Percentiles rank a stretch among this genome's conserved stretches.
These are phyloP conservation scores for Pichia sp. DNA, from an alignment of 1,139 yeast genomes.

Conservation along the genomic window DNA sequence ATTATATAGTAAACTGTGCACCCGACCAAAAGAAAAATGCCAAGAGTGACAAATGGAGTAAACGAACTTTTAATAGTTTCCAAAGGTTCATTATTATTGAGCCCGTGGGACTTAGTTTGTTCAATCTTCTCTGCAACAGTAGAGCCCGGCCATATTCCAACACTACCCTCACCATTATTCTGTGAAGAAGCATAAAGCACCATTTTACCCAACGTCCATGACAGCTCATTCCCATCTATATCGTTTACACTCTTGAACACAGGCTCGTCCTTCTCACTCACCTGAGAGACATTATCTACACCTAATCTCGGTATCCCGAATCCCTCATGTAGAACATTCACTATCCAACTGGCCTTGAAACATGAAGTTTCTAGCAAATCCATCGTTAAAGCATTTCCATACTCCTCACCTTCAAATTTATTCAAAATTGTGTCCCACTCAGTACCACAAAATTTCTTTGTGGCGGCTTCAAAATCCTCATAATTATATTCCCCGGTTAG, in stretches of 20 bases:
- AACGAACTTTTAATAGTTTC: background rate
- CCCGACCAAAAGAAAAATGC: background rate
- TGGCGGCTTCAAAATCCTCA: constrained; percentile 53
- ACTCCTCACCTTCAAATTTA: constrained; percentile 49
- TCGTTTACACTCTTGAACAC: constrained; percentile 58
- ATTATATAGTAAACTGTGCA: constrained; percentile 8
- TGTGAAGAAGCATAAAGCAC: constrained; percentile 46
- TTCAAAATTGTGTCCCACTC: constrained; percentile 53
- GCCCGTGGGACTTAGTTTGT: background rate
- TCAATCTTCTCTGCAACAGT: background rate
- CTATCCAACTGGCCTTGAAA: constrained; percentile 80
- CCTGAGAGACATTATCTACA: constrained; percentile 37
- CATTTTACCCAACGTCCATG: constrained; percentile 87
- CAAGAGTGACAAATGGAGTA: background rate
- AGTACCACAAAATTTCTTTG: constrained; percentile 60
- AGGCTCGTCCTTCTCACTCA: constrained; percentile 30
- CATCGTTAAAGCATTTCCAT: constrained; percentile 45
- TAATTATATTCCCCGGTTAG: constrained; percentile 75
- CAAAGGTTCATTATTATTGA: background rate
- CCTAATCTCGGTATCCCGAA: constrained; percentile 67
- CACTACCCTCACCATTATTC: constrained; percentile 19
- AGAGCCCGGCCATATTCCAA: constrained; percentile 22
- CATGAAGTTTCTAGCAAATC: constrained; percentile 59
- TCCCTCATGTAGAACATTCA: constrained; percentile 74
- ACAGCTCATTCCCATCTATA: constrained; percentile 63